phyloP scores from a whole-genome alignment of 2,329 filamentous ascomycete genomes.

The Didymella segeticola region DNA sequence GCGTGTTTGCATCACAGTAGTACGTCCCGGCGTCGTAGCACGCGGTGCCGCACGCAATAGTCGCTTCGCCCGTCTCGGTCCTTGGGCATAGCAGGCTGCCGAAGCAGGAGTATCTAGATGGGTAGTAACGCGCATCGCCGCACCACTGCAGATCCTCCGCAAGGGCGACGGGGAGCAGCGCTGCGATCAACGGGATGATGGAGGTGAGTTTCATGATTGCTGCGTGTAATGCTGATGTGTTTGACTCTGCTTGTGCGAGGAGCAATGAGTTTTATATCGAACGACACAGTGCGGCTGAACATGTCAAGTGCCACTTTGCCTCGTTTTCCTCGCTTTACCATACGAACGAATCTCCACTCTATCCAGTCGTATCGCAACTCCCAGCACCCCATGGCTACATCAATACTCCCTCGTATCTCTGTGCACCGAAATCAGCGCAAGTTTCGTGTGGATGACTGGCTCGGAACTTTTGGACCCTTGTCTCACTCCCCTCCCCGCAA shows the following conservation, averaged over 20 bases:
- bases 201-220: constrained; percentile 5
- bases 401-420: not conserved
- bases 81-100: constrained; percentile 10
- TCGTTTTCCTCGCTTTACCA: too few relatives aligned
- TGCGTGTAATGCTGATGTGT: not conserved
- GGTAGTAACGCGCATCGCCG: constrained; percentile 12
- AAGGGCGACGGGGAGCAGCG: constrained; percentile 1
- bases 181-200: not conserved
- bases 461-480: not conserved
- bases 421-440: too few relatives aligned
- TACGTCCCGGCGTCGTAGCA: constrained; percentile 15
- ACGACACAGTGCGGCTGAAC: not conserved
- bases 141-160: constrained; percentile 10
- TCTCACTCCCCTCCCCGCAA: not conserved
- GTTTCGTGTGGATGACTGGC: not conserved
- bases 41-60: constrained; percentile 11
- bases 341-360: too few relatives aligned
- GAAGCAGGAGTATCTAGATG: constrained; percentile 17
- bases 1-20: constrained; percentile 12
- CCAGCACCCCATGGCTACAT: not conserved
- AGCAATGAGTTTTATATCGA: not conserved
- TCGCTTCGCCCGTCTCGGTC: constrained; percentile 5
- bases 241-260: not conserved
- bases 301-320: too few relatives aligned
- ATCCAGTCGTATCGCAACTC: too few relatives aligned